These are phyloP conservation scores for Achaetomium macrosporum DNA, from an alignment of 2,329 filamentous ascomycete species.

Conservation along the genomic window DNA sequence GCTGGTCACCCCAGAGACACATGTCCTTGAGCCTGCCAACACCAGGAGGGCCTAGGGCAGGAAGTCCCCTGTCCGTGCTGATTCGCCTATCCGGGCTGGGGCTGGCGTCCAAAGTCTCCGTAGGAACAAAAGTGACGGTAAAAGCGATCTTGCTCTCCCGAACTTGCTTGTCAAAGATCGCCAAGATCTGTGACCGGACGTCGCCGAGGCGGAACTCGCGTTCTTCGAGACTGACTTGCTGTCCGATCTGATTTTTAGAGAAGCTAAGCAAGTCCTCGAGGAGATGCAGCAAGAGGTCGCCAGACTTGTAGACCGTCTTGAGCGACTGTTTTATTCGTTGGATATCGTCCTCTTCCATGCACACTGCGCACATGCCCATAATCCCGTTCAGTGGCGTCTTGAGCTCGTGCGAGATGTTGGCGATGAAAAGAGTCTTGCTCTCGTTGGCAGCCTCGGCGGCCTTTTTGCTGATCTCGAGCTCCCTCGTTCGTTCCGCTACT, in stretches of 20 bases:
- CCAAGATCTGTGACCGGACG: slow-evolving; percentile 71
- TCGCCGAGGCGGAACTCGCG: slow-evolving; percentile 82
- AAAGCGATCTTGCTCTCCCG: slow-evolving; percentile 72
- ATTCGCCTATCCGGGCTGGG: slow-evolving; percentile 29
- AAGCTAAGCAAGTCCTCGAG: slow-evolving; percentile 87
- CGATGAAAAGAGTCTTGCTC: slow-evolving; percentile 95
- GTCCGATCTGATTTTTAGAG: slow-evolving; percentile 90
- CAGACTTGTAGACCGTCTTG: slow-evolving; percentile 83
- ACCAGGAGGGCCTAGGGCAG: slow-evolving; percentile 59
- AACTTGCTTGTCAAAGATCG: slow-evolving; percentile 87
- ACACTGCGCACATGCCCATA: slow-evolving; percentile 86
- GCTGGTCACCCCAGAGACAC: slow-evolving; percentile 87
- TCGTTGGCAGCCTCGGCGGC: slow-evolving; percentile 92
- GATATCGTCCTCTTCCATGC: slow-evolving; percentile 84
- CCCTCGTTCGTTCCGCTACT: slow-evolving; percentile 73
- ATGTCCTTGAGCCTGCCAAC: slow-evolving; percentile 72
- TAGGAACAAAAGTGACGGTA: slow-evolving; percentile 62
- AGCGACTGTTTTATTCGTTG: slow-evolving; percentile 73
- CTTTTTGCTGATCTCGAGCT: slow-evolving; percentile 84
- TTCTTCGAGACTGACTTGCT: slow-evolving; percentile 74
- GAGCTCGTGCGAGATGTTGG: slow-evolving; percentile 82
- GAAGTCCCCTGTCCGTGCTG: slow-evolving; percentile 37
- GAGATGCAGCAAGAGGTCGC: slow-evolving; percentile 75
- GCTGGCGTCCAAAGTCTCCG: slow-evolving; percentile 31
- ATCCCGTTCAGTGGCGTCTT: slow-evolving; percentile 96